These are phyloP conservation scores for Chlorella sp. DNA, from an alignment of 139 green algal genomes.

Conservation along the genomic window DNA sequence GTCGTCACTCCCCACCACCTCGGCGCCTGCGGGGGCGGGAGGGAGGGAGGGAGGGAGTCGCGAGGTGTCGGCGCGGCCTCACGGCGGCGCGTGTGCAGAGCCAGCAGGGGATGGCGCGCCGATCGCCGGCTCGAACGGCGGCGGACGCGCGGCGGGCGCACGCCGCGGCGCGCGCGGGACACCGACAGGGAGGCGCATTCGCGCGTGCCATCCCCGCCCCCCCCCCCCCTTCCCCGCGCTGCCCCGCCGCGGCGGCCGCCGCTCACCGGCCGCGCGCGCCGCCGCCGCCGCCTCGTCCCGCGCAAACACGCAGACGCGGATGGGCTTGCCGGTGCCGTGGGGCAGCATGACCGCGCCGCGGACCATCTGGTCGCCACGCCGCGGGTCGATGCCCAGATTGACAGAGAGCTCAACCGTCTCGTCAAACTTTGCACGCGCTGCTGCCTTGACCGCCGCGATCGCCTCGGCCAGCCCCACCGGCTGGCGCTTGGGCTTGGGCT, in stretches of 20 bases:
- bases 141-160: too few relatives aligned
- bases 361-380: slow-evolving; percentile 77
- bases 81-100: too few relatives aligned
- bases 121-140: too few relatives aligned
- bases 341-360: slow-evolving; percentile 75
- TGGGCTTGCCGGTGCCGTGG: slow-evolving; percentile 70
- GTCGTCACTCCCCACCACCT: slow-evolving; percentile 80
- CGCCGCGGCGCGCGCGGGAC: too few relatives aligned
- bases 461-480: slow-evolving; percentile 9
- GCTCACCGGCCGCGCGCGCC: slow-evolving; percentile 62
- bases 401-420: slow-evolving; percentile 70
- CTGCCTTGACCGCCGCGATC: slow-evolving; percentile 13
- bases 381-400: slow-evolving; percentile 64
- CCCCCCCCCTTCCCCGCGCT: too few relatives aligned
- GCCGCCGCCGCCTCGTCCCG: slow-evolving; percentile 62
- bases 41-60: not conserved
- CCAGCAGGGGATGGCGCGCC: too few relatives aligned
- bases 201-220: too few relatives aligned
- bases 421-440: slow-evolving; percentile 51
- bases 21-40: slow-evolving; percentile 56
- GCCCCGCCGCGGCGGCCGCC: too few relatives aligned
- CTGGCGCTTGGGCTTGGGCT: not conserved
- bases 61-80: not conserved
- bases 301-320: slow-evolving; percentile 88
- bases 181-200: too few relatives aligned